Evolutionary conservation across 1,139 yeast genomes (phyloP).

Genomic region (Suhomyces ambrosiae): DNA sequence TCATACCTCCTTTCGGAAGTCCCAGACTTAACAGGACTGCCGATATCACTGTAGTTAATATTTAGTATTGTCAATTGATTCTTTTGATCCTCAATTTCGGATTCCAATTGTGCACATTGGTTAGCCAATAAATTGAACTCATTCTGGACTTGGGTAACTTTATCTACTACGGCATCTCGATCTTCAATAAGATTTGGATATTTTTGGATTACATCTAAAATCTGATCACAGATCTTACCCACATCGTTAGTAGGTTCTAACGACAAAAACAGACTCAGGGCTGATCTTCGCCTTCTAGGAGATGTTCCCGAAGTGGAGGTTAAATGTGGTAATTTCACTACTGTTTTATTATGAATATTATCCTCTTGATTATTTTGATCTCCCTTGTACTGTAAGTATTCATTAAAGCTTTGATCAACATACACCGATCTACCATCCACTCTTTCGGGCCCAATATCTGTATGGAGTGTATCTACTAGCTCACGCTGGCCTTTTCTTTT

Average conservation of each 20-base stretch:
- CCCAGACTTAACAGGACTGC: slow-evolving; percentile 22
- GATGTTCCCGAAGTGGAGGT: background rate
- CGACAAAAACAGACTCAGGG: slow-evolving; percentile 2
- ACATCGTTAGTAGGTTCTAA: slow-evolving; percentile 16
- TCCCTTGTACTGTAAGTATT: slow-evolving; percentile 18
- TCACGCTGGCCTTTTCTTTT: slow-evolving; percentile 6
- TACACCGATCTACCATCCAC: slow-evolving; percentile 41
- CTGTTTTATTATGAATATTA: slow-evolving; percentile 18
- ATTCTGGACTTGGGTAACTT: slow-evolving; percentile 24
- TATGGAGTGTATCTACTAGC: slow-evolving; percentile 9
- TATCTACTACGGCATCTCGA: slow-evolving; percentile 24
- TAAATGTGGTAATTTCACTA: slow-evolving; percentile 18
- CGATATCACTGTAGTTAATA: slow-evolving; percentile 26
- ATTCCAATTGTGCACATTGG: slow-evolving; percentile 34
- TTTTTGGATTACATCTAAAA: slow-evolving; percentile 25
- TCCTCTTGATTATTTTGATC: slow-evolving; percentile 8
- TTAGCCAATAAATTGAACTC: slow-evolving; percentile 24
- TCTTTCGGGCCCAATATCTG: slow-evolving; percentile 32
- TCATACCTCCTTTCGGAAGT: slow-evolving; percentile 17
- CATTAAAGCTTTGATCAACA: slow-evolving; percentile 26
- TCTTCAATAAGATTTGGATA: slow-evolving; percentile 35
- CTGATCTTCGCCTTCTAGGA: slow-evolving; percentile 6
- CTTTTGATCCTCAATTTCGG: slow-evolving; percentile 31
- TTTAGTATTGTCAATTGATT: slow-evolving; percentile 30
- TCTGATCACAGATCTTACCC: slow-evolving; percentile 24